Base-by-base conservation (phyloP, 495 filamentous ascomycete genomes). In the Penicillium parvum region DNA sequence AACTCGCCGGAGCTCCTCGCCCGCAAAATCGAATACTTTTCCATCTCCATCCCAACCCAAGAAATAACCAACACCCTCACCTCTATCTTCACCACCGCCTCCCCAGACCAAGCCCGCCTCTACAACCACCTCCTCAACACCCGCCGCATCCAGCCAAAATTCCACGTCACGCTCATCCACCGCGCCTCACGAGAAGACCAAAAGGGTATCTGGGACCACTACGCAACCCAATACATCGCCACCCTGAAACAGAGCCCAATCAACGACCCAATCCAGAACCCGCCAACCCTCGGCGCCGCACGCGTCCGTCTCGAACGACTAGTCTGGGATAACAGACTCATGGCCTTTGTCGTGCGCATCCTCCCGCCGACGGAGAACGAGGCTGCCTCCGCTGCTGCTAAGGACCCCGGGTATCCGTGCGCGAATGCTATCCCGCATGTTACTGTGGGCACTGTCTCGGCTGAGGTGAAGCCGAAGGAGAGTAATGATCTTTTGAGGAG, bases 101-200 rank as follows among this genome's bases (percentile, higher is more conserved):
- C 44, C 53, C 45, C 41, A 6, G 75, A 23, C 57, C 73, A 40
- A 70, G 64, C 79, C 3, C 76, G 72, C 20, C 82, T 96, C 49
- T 97, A 83, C 74, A 73, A 79, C 47, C 77, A 86, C 32, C 83
- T 98, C 18, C 72, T 86, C 50, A 72, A 81, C 28, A 67, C 72
- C 1, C 75, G 82, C 17, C 86, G 92, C 37, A 61, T 97, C 14
- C 92, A 98, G 61, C 53, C 77, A 22, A 65, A 77, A n/a, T 97
- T 96, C 67, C 92, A 98, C 63, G 84, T 97, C 41, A 98, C 92
- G 0, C 77, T 98, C 10, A 88, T 95, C 58, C 92, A 98, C 63
- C 83, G 81, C 34, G 79, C 82, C 7, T 63, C 64, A 2, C 63
- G 82, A 16, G 67, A 69, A 32, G 60, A 80, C 28, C 57, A 79